Conservation (phyloP, 2,329 filamentous ascomycete genomes). For the Talaromyces amestolkiae region DNA sequence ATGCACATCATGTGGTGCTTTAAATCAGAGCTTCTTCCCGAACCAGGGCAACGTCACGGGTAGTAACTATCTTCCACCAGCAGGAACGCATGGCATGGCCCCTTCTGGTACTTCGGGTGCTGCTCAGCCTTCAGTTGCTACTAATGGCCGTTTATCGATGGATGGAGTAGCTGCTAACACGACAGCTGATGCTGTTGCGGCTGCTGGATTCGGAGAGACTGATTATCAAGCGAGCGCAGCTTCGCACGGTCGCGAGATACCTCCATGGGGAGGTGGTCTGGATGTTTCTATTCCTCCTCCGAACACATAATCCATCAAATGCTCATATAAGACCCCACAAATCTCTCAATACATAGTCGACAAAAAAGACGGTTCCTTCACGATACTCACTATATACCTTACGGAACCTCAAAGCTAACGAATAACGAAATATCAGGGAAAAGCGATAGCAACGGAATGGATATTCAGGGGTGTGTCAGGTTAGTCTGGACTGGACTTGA, state of each 20-base stretch:
- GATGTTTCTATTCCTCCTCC: slow-evolving; percentile 15
- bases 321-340: background rate
- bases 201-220: slow-evolving; percentile 13
- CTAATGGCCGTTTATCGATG: slow-evolving; percentile 10
- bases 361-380: background rate
- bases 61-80: slow-evolving; percentile 23
- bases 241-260: slow-evolving; percentile 11
- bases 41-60: slow-evolving; percentile 38
- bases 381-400: background rate
- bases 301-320: slow-evolving; percentile 5
- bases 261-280: slow-evolving; percentile 14
- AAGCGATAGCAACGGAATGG: background rate
- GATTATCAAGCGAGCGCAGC: slow-evolving; percentile 11
- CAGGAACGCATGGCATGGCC: slow-evolving; percentile 11
- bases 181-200: slow-evolving; percentile 3
- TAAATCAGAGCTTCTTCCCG: slow-evolving; percentile 41
- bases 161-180: slow-evolving; percentile 10
- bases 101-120: slow-evolving; percentile 3
- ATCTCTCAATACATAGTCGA: background rate
- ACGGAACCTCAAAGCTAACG: background rate
- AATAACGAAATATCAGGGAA: slow-evolving; percentile 8
- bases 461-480: background rate
- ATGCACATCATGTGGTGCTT: slow-evolving; percentile 37
- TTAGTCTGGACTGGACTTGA: background rate
- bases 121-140: slow-evolving; percentile 6